phyloP scores from a whole-genome alignment of 805 yeast species.

The Kluyveromyces nonfermentans region DNA sequence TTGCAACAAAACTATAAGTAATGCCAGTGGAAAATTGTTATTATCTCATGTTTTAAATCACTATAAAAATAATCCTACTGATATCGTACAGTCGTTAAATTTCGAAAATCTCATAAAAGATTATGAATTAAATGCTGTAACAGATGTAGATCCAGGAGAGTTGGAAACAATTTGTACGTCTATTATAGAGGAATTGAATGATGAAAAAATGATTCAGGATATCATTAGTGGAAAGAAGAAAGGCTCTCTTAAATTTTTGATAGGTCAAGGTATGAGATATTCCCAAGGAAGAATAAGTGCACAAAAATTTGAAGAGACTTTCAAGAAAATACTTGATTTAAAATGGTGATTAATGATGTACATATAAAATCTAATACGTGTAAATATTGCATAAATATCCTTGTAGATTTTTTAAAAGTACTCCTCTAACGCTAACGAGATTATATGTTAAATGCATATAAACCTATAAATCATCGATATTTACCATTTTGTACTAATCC shows the following conservation, averaged over 20 bases:
- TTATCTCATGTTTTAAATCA: conserved; percentile 51
- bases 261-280: conserved; percentile 78
- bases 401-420: too few relatives aligned
- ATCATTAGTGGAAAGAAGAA: conserved; percentile 48
- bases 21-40: conserved; percentile 57
- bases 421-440: too few relatives aligned
- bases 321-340: conserved; percentile 22
- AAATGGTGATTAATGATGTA: conserved; percentile 8
- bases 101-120: conserved; percentile 43
- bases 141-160: conserved; percentile 27
- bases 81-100: conserved; percentile 6
- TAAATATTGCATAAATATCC: background rate
- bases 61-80: conserved; percentile 24
- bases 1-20: conserved; percentile 40
- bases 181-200: conserved; percentile 31
- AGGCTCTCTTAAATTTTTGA: conserved; percentile 60
- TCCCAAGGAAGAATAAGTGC: conserved; percentile 52
- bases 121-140: conserved; percentile 36
- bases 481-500: background rate
- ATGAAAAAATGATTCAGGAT: conserved; percentile 48
- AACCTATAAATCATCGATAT: background rate
- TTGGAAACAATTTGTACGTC: conserved; percentile 36
- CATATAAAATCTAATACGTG: background rate
- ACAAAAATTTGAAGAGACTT: conserved; percentile 26
- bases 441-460: background rate